A percentile compares a stretch with the other conserved stretches of the same genome.
These are phyloP conservation scores for Lanmaoa pseudosensibilis DNA, from an alignment of 768 basidiomycete species.

Conservation along the genomic window DNA sequence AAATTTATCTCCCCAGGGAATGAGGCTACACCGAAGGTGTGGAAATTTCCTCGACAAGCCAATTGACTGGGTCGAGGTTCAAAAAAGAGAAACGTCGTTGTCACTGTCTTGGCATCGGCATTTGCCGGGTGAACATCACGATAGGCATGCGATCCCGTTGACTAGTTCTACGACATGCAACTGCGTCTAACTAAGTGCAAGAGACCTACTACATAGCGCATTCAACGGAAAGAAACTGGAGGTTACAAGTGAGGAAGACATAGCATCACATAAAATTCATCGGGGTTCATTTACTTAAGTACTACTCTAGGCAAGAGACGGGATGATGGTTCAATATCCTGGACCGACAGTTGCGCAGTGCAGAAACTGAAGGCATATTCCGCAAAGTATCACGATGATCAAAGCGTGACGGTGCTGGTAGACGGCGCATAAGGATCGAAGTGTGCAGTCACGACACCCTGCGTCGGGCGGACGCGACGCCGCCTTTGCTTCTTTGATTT, in stretches of 20 bases:
- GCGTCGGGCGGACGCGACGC: not conserved
- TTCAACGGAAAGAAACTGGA: not conserved
- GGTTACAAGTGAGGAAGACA: not conserved
- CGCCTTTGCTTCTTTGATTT: constrained; percentile 8
- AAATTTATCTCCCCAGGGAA: constrained; percentile 33
- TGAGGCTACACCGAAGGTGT: constrained; percentile 29
- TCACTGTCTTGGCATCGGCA: not conserved
- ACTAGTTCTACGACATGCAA: no score
- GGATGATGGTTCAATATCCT: not conserved
- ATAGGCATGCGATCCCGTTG: no score
- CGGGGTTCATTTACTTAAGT: no score
- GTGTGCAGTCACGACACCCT: not conserved
- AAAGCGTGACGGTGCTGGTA: constrained; percentile 12
- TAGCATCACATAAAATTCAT: not conserved
- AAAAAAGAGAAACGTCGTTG: not conserved
- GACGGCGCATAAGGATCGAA: constrained; percentile 13
- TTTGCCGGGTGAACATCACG: not conserved
- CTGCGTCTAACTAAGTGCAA: not conserved
- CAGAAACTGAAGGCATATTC: not conserved
- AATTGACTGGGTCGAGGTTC: constrained; percentile 29
- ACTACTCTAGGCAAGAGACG: not conserved
- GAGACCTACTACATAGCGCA: not conserved
- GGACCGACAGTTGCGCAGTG: not conserved
- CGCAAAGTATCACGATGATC: not conserved
- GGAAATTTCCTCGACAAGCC: constrained; percentile 20